Conservation (phyloP, 169 alveolate species). For the Plasmodium chabaudi region DNA sequence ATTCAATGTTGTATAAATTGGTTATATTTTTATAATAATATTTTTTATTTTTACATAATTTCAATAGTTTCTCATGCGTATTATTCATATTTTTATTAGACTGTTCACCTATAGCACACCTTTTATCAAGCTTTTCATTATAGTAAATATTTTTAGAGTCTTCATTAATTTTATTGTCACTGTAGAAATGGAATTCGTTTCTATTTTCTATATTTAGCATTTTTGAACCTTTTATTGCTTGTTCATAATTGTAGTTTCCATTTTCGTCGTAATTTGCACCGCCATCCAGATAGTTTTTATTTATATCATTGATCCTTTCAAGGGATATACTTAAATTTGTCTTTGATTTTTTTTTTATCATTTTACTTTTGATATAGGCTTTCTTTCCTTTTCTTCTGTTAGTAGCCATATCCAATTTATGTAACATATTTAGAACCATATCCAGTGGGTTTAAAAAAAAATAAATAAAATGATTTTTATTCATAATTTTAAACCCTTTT, state of each 20-base stretch:
- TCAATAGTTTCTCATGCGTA: background rate
- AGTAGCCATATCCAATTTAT: background rate
- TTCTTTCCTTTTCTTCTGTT: background rate
- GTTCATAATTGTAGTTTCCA: background rate
- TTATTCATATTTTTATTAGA: background rate
- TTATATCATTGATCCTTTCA: background rate
- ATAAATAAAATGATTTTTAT: slow-evolving; percentile 44
- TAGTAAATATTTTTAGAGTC: too few species aligned
- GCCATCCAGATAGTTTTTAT: background rate
- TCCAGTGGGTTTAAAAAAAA: slow-evolving; percentile 69
- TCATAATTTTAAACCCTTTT: slow-evolving; percentile 9
- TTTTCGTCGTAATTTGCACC: background rate
- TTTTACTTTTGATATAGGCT: background rate
- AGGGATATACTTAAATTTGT: too few species aligned
- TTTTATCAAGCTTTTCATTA: too few species aligned
- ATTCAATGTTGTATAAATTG: slow-evolving; percentile 36
- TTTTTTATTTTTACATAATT: background rate
- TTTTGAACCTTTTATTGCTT: too few species aligned
- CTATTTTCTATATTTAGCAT: too few species aligned
- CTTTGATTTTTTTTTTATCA: background rate
- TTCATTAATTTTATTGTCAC: too few species aligned
- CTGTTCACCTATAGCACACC: too few species aligned
- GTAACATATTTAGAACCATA: slow-evolving; percentile 22
- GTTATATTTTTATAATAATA: slow-evolving; percentile 22
- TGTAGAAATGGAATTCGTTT: too few species aligned